Percentiles rank a stretch among this genome's conserved stretches.
These are phyloP conservation scores for Mercurialis annua DNA, from an alignment of 345 rosid species.

Conservation along the genomic window DNA sequence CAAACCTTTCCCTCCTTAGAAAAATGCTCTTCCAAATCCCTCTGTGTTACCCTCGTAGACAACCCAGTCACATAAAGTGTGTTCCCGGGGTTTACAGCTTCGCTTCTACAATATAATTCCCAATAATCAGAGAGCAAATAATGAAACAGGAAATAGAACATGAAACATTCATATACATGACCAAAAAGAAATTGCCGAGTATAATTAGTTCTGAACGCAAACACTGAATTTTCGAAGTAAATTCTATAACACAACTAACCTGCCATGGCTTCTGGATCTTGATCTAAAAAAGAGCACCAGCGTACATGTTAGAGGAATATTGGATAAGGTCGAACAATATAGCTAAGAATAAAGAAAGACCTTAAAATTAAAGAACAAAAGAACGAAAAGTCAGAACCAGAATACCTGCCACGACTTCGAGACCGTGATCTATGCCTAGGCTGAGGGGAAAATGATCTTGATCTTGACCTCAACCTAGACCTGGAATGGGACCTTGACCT, in stretches of 20 bases:
- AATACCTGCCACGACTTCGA: constrained; percentile 82
- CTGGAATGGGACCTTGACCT: constrained; percentile 28
- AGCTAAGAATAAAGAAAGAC: neutral
- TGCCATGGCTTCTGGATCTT: constrained; percentile 80
- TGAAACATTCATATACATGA: neutral
- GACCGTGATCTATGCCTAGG: constrained; percentile 73
- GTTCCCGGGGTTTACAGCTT: constrained; percentile 56
- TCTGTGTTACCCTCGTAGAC: constrained; percentile 85
- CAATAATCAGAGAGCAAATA: neutral
- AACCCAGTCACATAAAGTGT: constrained; percentile 95
- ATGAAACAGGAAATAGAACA: neutral
- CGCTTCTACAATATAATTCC: constrained; percentile 39
- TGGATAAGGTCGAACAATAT: too few relatives aligned
- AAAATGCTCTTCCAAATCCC: constrained; percentile 90
- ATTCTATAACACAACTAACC: constrained; percentile 41
- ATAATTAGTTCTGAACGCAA: neutral
- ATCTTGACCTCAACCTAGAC: constrained; percentile 43
- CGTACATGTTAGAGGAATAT: constrained; percentile 20
- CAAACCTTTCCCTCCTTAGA: constrained; percentile 95
- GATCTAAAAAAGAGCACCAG: constrained; percentile 42
- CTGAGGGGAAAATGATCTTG: constrained; percentile 50
- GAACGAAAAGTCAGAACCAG: neutral
- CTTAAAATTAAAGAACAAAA: neutral
- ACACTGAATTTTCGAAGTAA: neutral
- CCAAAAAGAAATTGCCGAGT: neutral